A percentile compares a stretch with the other conserved stretches of the same genome.
These are phyloP conservation scores for Pseudonitzschia multistriata DNA, from an alignment of 108 stramenopile species.

Conservation along the genomic window DNA sequence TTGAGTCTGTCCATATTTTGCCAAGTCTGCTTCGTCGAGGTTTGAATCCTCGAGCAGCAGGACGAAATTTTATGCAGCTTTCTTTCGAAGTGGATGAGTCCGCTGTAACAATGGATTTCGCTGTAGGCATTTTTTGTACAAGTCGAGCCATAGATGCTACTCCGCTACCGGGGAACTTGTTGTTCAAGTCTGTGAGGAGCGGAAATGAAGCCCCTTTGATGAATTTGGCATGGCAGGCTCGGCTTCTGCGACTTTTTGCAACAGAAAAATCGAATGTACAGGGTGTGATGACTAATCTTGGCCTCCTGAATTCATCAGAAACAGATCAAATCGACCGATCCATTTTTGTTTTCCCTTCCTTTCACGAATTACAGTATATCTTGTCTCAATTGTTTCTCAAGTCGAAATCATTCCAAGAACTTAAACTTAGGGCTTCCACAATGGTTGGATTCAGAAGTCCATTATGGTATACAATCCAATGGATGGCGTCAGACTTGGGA, in stretches of 20 bases:
- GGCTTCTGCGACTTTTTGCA: constrained; percentile 25
- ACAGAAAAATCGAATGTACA: background rate
- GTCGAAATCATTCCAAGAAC: background rate
- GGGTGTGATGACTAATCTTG: constrained; percentile 10
- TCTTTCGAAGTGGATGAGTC: constrained; percentile 26
- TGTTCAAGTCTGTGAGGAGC: background rate
- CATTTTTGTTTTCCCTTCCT: background rate
- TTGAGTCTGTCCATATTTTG: constrained; percentile 5
- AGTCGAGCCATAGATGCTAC: background rate
- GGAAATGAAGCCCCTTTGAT: background rate
- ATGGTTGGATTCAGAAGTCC: constrained; percentile 1
- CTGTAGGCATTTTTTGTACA: background rate
- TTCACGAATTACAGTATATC: constrained; percentile 1
- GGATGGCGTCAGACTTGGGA: constrained; percentile 12
- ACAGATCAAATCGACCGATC: background rate
- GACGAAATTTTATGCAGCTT: constrained; percentile 14
- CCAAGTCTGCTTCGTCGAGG: constrained; percentile 17
- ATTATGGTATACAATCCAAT: background rate
- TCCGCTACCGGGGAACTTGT: background rate
- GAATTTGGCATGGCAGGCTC: constrained; percentile 10
- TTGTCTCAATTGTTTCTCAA: constrained; percentile 12
- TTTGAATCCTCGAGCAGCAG: background rate
- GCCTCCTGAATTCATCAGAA: constrained; percentile 3
- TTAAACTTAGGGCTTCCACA: background rate
- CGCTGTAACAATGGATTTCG: background rate